A percentile compares a stretch with the other conserved stretches of the same genome.
Evolutionary conservation across 176 grass and related monocot genomes (phyloP).

Genomic region (Aegilops bicornis): DNA sequence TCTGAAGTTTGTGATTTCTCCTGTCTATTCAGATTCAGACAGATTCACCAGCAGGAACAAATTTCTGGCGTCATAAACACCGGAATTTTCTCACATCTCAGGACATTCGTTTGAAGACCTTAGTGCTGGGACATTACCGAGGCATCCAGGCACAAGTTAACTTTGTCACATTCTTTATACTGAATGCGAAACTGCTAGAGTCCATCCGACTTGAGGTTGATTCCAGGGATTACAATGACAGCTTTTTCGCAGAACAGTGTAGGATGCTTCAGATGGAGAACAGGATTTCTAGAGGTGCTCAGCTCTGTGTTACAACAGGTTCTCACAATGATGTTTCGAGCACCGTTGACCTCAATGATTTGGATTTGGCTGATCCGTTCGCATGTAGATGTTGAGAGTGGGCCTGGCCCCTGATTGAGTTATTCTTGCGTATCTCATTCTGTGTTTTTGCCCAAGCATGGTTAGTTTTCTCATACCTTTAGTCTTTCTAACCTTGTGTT

Average conservation of each 20-base stretch:
- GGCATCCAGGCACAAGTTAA: background rate
- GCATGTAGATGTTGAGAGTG: background rate
- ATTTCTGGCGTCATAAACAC: slow-evolving; percentile 10
- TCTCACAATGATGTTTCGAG: background rate
- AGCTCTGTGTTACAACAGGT: background rate
- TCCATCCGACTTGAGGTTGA: background rate
- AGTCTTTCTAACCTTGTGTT: background rate
- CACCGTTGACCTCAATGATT: background rate
- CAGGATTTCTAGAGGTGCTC: slow-evolving; percentile 12
- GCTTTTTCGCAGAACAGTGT: background rate
- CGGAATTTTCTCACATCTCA: background rate
- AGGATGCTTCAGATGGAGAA: slow-evolving; percentile 16
- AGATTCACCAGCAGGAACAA: background rate
- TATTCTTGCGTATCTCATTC: background rate
- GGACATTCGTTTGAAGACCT: slow-evolving; percentile 17
- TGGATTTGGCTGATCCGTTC: slow-evolving; percentile 5
- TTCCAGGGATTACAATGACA: background rate
- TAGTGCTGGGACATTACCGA: background rate
- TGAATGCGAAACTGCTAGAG: slow-evolving; percentile 23
- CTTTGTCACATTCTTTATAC: slow-evolving; percentile 1
- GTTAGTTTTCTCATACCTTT: background rate
- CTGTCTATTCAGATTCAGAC: background rate
- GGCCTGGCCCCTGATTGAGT: background rate
- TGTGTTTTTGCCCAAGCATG: background rate
- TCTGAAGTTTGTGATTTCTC: background rate